Base-by-base conservation (phyloP, 805 yeast species). In the Starmerella sirachaensis region DNA sequence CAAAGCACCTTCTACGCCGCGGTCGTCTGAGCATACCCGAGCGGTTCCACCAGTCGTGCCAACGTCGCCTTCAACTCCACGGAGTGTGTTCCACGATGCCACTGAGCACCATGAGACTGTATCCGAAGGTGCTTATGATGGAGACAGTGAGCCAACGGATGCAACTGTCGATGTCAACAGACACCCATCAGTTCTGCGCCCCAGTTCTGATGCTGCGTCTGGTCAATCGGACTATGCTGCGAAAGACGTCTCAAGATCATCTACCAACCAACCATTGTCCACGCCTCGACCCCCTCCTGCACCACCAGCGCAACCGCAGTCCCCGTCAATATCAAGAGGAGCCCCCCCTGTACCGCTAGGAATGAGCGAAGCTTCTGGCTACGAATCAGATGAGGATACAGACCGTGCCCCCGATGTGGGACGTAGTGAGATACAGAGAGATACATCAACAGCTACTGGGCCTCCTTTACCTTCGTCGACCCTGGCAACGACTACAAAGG, bases 281-380 rank as follows among this genome's bases (percentile, higher is more conserved):
- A n/a, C n/a, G n/a, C n/a, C n/a, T n/a, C n/a, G n/a, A n/a, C 18
- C 46, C 37, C 31, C 8, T 24, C 33, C 33, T 18, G 37, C 38
- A n/a, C 36, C 36, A 16, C 42, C 38, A n/a, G 37, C 11, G 5
- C 34, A 7, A 9, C 27, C 41, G 11, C 46, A 39, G n/a, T 35
- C 37, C 13, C 37, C 41, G 24, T 29, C 40, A 23, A 31, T 31
- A n/a, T 24, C 39, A 8, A n/a, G 27, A 13, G n/a, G n/a, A n/a
- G n/a, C 33, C 24, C 25, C 25, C 12, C 25, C 25, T 22, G 25
- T 12, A 12, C 11, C 25, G 25, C 11, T 8, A n/a, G 34, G 34
- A 4, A 16, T 31, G 14, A 31, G 34, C 14, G 40, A 37, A 31
- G 25, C 21, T 6, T 30, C 34, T 7, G 40, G 27, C 6, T 37